These are phyloP conservation scores for Dryadomyces quercivorus DNA, from an alignment of 2,329 filamentous ascomycete genomes.

Conservation along the genomic window DNA sequence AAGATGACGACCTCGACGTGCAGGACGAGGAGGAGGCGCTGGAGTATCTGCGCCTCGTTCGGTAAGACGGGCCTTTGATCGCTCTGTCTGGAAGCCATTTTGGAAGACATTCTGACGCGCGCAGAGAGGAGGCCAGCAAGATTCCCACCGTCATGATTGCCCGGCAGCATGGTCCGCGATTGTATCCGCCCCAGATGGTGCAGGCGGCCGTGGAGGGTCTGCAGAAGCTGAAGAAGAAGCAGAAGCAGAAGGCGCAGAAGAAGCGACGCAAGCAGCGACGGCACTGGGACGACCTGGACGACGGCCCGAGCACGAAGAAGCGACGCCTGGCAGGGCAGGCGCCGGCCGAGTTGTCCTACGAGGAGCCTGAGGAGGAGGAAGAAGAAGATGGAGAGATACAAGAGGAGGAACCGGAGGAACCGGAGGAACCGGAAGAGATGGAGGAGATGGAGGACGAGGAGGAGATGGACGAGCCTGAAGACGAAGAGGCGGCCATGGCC, in stretches of 20 bases:
- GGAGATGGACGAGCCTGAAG: background rate
- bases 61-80: slow-evolving; percentile 42
- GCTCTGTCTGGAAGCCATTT: slow-evolving; percentile 4
- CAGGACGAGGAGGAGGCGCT: slow-evolving; percentile 57
- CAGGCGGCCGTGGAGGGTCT: background rate
- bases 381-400: background rate
- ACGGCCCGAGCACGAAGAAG: slow-evolving; percentile 3
- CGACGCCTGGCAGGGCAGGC: slow-evolving; percentile 2
- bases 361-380: slow-evolving; percentile 14
- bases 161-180: slow-evolving; percentile 39
- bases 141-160: slow-evolving; percentile 64
- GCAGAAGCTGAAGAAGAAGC: background rate
- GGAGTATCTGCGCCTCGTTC: slow-evolving; percentile 58
- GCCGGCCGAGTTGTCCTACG: slow-evolving; percentile 16
- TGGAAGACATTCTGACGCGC: background rate
- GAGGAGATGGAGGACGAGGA: slow-evolving; percentile 17
- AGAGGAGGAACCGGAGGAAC: slow-evolving; percentile 13
- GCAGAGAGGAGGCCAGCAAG: slow-evolving; percentile 60
- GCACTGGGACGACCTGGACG: slow-evolving; percentile 13
- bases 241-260: background rate
- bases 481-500: background rate
- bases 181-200: slow-evolving; percentile 4
- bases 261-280: slow-evolving; percentile 6
- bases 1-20: slow-evolving; percentile 50
- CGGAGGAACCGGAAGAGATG: slow-evolving; percentile 15